Evolutionary conservation across 305 asterid species (phyloP).

Genomic region (Plantago lanceolata): DNA sequence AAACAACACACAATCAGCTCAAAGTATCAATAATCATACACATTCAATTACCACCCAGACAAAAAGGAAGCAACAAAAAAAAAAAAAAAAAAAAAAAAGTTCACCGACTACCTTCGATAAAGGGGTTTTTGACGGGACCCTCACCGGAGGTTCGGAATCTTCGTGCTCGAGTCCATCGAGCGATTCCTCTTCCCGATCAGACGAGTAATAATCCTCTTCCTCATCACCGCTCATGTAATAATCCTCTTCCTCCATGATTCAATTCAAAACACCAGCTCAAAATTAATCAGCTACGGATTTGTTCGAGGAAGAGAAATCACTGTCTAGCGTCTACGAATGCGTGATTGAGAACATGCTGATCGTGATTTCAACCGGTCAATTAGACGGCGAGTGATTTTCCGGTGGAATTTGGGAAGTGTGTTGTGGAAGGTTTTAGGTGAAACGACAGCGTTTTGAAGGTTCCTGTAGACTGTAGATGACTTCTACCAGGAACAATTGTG

Average conservation of each 20-base stretch:
- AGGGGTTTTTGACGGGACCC: conserved; percentile 44
- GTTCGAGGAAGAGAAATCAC: neutral
- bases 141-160: conserved; percentile 37
- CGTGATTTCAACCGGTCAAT: neutral
- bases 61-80: neutral
- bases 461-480: neutral
- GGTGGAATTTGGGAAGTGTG: conserved; percentile 13
- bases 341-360: neutral
- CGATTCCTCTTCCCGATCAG: conserved; percentile 51
- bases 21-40: conserved; percentile 1
- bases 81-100: neutral
- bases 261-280: neutral
- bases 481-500: neutral
- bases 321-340: neutral
- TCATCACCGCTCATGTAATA: conserved; percentile 47
- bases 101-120: conserved; percentile 50
- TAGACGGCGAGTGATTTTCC: neutral
- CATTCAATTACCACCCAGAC: neutral
- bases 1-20: neutral
- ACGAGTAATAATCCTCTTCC: conserved; percentile 44
- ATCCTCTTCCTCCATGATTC: conserved; percentile 54
- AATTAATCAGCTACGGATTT: neutral
- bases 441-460: neutral
- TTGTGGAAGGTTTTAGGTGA: conserved; percentile 7
- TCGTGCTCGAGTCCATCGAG: conserved; percentile 61